Percentiles rank a stretch among this genome's conserved stretches.
phyloP scores from a whole-genome alignment of 2,329 filamentous ascomycete species.

The Pseudofabraea citricarpa region DNA sequence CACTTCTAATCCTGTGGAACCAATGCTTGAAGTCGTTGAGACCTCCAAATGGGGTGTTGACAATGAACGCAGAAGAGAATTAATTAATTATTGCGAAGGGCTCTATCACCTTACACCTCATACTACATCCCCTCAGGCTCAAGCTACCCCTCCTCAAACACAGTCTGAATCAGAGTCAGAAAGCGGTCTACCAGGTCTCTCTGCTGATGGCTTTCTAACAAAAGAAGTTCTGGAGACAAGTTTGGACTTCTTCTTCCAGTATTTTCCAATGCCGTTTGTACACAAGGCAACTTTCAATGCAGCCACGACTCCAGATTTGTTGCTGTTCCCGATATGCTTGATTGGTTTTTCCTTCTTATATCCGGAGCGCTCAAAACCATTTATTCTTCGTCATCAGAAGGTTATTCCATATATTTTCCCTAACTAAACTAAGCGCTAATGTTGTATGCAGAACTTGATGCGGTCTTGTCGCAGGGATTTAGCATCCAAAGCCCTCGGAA shows the following conservation, averaged over 20 bases:
- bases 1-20: neutral
- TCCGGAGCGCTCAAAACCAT: neutral
- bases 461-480: neutral
- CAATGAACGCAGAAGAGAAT: neutral
- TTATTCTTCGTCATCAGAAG: neutral
- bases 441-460: neutral
- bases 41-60: neutral
- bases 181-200: neutral
- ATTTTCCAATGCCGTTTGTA: neutral
- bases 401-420: neutral
- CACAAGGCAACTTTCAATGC: neutral
- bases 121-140: too few species aligned
- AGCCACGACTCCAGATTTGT: neutral
- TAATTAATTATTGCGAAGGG: neutral
- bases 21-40: neutral
- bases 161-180: neutral
- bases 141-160: neutral
- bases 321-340: neutral
- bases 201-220: neutral
- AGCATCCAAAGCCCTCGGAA: neutral
- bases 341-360: neutral
- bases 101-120: neutral
- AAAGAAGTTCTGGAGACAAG: neutral
- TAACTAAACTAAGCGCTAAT: neutral
- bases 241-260: constrained; percentile 1